Evolutionary conservation across 148 eudicot genomes (phyloP), one percentile per base, ranked within the genome.

Genomic region (Talinum fruticosum): DNA sequence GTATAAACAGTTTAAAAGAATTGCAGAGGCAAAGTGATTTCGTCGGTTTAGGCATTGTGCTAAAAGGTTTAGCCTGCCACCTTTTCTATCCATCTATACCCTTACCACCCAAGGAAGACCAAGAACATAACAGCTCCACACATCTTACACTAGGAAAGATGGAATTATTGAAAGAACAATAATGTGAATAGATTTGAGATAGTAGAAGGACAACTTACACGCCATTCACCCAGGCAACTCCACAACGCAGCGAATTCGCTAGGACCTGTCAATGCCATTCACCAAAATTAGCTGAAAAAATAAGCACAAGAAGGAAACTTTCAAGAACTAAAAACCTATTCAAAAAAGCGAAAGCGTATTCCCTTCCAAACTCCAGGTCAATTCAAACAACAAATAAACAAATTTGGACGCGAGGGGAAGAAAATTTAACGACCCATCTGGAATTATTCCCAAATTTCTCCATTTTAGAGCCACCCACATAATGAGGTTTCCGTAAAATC

Each of bases 221-320:
- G 92, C 97, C 94, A 92, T 83, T 90, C 86, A 79, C 92, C 91
- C 33, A 92, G 87, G 81, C 94, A 90, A 70, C 86, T 87, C 94
- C 97, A 92, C 72, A 92, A 72, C 54, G 87, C 90, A 45, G 89
- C 89, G 76, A 92, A 92, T 83, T 89, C 97, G 66, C 73, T 79
- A 3, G 92, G 90, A 54, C 97, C 97, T 92, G 76, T 29, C n/a
- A n/a, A n/a, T n/a, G n/a, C n/a, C n/a, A 77, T 12, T 47, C 19
- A 76, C 24, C 13, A 24, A 65, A 64, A 35, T 76, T n/a, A 49
- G 71, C 71, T 18, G 30, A 37, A 61, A 19, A 66, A 47, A 26
- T 23, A 37, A 19, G 3, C 28, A 36, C 8, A 19, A 45, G 0
- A 26, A 18, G 6, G 4, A 5, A 44, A 12, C 14, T 4, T 35